phyloP scores from a whole-genome alignment of 768 basidiomycete genomes.

The Lactifluus echinatus region DNA sequence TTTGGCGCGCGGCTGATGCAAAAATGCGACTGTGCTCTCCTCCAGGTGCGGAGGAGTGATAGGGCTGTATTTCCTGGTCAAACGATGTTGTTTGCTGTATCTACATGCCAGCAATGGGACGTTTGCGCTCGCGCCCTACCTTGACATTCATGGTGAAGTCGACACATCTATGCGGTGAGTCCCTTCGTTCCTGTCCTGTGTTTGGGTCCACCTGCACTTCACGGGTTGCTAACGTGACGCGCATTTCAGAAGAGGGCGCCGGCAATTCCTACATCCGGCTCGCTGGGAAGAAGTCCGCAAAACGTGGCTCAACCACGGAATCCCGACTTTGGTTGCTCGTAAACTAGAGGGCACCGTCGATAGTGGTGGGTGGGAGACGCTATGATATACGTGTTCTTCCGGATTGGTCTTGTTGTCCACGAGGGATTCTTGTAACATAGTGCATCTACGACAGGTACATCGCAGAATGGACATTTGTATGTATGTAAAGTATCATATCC shows the following conservation, averaged over 20 bases:
- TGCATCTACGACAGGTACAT: slow-evolving; percentile 3
- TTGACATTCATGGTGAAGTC: slow-evolving; percentile 90
- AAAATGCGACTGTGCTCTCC: too few relatives aligned
- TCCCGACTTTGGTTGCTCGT: slow-evolving; percentile 84
- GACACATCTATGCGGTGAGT: slow-evolving; percentile 84
- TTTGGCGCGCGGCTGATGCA: too few relatives aligned
- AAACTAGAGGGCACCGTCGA: slow-evolving; percentile 83
- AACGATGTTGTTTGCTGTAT: slow-evolving; percentile 84
- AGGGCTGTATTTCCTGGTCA: slow-evolving; percentile 86
- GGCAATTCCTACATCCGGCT: slow-evolving; percentile 77
- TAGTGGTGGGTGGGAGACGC: slow-evolving; percentile 88
- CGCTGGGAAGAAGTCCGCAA: slow-evolving; percentile 90
- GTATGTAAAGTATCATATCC: slow-evolving; percentile 1
- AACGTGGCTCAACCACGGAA: slow-evolving; percentile 82
- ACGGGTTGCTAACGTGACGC: slow-evolving; percentile 3
- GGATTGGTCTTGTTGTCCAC: neutral
- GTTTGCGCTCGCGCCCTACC: slow-evolving; percentile 80
- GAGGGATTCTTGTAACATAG: slow-evolving; percentile 6
- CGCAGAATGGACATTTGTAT: neutral
- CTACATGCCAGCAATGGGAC: slow-evolving; percentile 86
- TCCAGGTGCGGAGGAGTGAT: slow-evolving; percentile 81
- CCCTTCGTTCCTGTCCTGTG: neutral
- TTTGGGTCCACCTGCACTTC: neutral
- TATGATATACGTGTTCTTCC: slow-evolving; percentile 33
- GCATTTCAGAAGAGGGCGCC: slow-evolving; percentile 62